Evolutionary conservation across 176 grass and related monocot species (phyloP).

Genomic region (Neostapfia colusana): DNA sequence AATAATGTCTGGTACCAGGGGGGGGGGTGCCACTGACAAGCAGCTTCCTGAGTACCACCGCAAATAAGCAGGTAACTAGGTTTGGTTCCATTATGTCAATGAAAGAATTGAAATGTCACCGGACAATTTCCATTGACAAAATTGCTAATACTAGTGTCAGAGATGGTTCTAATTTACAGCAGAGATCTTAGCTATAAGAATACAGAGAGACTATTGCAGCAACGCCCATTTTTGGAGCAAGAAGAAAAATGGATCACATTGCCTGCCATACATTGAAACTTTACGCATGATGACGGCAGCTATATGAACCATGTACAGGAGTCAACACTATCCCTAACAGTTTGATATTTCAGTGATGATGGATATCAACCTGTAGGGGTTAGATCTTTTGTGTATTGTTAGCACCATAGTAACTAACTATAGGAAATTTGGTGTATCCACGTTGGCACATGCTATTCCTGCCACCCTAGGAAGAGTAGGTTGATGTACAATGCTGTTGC

Average conservation of each 20-base stretch:
- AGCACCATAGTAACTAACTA: slow-evolving; percentile 36
- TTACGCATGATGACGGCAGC: slow-evolving; percentile 23
- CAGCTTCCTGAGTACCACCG: neutral
- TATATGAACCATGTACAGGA: slow-evolving; percentile 40
- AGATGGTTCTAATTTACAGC: slow-evolving; percentile 34
- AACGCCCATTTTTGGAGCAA: slow-evolving; percentile 11
- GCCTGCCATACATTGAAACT: slow-evolving; percentile 29
- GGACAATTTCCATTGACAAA: neutral
- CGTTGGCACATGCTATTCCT: slow-evolving; percentile 25
- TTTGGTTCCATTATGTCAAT: neutral
- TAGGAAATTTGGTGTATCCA: slow-evolving; percentile 2
- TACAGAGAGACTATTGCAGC: neutral
- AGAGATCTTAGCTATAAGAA: slow-evolving; percentile 24
- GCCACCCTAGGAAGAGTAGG: slow-evolving; percentile 26
- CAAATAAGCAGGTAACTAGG: neutral
- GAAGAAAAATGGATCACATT: slow-evolving; percentile 21
- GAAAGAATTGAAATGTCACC: slow-evolving; percentile 2
- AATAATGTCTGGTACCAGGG: neutral
- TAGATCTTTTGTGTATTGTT: slow-evolving; percentile 37
- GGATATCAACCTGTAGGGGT: slow-evolving; percentile 32
- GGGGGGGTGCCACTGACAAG: neutral
- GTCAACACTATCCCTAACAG: neutral
- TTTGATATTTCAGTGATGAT: slow-evolving; percentile 14
- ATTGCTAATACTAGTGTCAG: neutral
- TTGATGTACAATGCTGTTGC: slow-evolving; percentile 21